Evolutionary conservation across 257 asterid species (phyloP).

Genomic region (Ajuga chamaepitys): DNA sequence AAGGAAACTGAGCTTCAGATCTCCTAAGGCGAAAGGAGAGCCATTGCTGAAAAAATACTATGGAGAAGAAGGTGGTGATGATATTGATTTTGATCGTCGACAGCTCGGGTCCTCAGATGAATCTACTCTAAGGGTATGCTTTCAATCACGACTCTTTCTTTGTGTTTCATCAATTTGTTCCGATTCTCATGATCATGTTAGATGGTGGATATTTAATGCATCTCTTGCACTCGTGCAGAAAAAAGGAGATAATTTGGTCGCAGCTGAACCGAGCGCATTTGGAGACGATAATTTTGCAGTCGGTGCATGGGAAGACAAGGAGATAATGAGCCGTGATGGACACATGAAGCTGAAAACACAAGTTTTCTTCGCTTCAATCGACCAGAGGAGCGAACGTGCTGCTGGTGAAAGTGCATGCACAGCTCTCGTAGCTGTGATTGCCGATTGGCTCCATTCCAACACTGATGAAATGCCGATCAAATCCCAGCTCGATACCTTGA

Average conservation of each 20-base stretch:
- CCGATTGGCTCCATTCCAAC: slow-evolving; percentile 67
- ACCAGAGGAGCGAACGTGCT: slow-evolving; percentile 78
- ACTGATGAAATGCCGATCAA: slow-evolving; percentile 55
- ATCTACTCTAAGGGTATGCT: slow-evolving; percentile 41
- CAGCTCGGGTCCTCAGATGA: slow-evolving; percentile 73
- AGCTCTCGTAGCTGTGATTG: slow-evolving; percentile 77
- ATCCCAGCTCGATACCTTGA: slow-evolving; percentile 74
- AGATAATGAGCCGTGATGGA: slow-evolving; percentile 71
- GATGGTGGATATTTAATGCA: not conserved
- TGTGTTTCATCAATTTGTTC: not conserved
- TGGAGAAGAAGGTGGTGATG: slow-evolving; percentile 92
- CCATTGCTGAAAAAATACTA: slow-evolving; percentile 58
- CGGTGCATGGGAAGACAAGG: slow-evolving; percentile 72
- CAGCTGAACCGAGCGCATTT: slow-evolving; percentile 31
- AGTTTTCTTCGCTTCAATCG: slow-evolving; percentile 81
- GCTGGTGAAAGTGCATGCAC: slow-evolving; percentile 91
- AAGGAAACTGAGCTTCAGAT: slow-evolving; percentile 62
- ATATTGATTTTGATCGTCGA: slow-evolving; percentile 86
- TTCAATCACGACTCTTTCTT: not conserved
- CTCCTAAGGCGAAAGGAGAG: slow-evolving; percentile 65
- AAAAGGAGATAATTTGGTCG: slow-evolving; percentile 25
- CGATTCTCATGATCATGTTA: not conserved
- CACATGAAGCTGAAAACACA: slow-evolving; percentile 55
- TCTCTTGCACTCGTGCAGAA: not conserved
- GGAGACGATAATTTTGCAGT: slow-evolving; percentile 71